Base-by-base conservation (phyloP, 225 moss, liverwort and hornwort genomes). In the Sphagnum tenellum region DNA sequence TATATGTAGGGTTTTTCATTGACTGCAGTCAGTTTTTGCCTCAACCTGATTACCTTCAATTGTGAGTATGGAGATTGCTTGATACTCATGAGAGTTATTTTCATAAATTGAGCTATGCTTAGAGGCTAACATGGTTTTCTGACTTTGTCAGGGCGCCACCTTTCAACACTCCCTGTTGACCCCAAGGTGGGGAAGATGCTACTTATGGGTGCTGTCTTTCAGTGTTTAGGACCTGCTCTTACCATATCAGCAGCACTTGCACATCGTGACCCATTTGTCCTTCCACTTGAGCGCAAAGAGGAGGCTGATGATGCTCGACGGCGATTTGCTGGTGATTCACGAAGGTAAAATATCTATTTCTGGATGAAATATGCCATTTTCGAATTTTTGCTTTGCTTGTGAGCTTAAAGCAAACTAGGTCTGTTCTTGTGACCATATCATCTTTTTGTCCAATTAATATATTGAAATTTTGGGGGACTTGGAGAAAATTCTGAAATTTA, bases 171-270 rank as follows among this genome's bases (percentile, higher is more conserved):
- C 70, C 98, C 98, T 3, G 93, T 98, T 57, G 93, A 98, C 74
- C 98, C 98, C 12, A 98, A 98, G 79, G 98, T 98, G 66, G 98
- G 98, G 58, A 98, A 98, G 75, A 98, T 98, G 98, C 84, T 98
- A 61, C 78, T 98, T 3, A 88, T 98, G 93, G 98, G 98, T 61
- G 98, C 98, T n/a, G 93, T 98, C 44, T 98, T 98, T 68, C 93
- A 93, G 74, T 98, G 98, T 59, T 72, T 93, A 49, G 93, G 93
- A 67, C 98, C 98, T 79, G 93, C 98, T 60, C 84, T 98, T 48
- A 98, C 98, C 45, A 98, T 98, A 69, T 89, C 98, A 60, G 89
- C 93, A 67, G 98, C 89, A 57, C 77, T 98, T 60, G 98, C 98
- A 64, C 90, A 98, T 66, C 89, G 93, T 57, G 98, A 98, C 64